phyloP scores from a whole-genome alignment of 805 yeast species.

The Myxozyma kluyveri region DNA sequence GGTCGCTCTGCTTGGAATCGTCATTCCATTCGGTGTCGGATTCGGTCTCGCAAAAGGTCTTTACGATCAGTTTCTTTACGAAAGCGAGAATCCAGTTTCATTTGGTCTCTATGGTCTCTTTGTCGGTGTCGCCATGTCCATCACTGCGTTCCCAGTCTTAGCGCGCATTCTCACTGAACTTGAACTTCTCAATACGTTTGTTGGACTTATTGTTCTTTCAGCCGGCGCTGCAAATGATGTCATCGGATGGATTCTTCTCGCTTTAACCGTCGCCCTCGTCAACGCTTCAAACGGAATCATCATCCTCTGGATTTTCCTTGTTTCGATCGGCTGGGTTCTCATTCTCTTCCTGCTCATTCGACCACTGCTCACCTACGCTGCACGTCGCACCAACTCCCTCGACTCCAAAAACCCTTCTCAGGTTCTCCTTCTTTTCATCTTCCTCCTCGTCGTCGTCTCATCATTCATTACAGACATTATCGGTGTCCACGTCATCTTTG shows the following conservation, averaged over 20 bases:
- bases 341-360: slow-evolving; percentile 59
- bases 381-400: slow-evolving; percentile 52
- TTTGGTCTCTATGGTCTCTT: slow-evolving; percentile 77
- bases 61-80: slow-evolving; percentile 46
- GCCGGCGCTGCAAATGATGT: slow-evolving; percentile 82
- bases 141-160: slow-evolving; percentile 82
- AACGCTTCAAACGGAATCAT: slow-evolving; percentile 66
- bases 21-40: slow-evolving; percentile 77
- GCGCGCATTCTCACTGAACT: slow-evolving; percentile 76
- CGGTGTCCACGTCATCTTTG: slow-evolving; percentile 84
- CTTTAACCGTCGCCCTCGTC: slow-evolving; percentile 72
- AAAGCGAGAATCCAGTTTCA: slow-evolving; percentile 41
- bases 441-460: slow-evolving; percentile 58
- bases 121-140: slow-evolving; percentile 78
- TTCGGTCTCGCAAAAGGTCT: slow-evolving; percentile 68
- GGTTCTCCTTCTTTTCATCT: slow-evolving; percentile 58
- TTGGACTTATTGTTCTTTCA: slow-evolving; percentile 60
- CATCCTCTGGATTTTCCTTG: slow-evolving; percentile 65
- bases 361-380: slow-evolving; percentile 47
- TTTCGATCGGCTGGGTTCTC: slow-evolving; percentile 63
- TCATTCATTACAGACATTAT: slow-evolving; percentile 79
- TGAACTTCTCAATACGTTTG: slow-evolving; percentile 49
- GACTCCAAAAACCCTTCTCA: slow-evolving; percentile 53
- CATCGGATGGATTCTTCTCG: slow-evolving; percentile 77
- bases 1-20: slow-evolving; percentile 71